phyloP scores from a whole-genome alignment of 108 stramenopile species.

The Cyclotella sp. region DNA sequence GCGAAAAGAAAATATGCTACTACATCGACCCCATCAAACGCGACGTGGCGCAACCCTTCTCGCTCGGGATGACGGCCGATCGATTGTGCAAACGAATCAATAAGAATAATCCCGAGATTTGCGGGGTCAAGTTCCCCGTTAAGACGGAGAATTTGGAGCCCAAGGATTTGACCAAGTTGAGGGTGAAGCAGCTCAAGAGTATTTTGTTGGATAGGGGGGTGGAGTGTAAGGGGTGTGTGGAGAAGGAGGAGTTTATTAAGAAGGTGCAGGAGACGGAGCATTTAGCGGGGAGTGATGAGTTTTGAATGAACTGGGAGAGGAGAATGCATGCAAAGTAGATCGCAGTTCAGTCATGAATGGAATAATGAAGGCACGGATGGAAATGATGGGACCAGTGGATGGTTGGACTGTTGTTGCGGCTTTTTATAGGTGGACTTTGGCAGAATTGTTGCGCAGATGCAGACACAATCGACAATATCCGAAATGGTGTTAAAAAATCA shows the following conservation, averaged over 20 bases:
- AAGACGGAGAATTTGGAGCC: constrained; percentile 94
- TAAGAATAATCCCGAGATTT: constrained; percentile 90
- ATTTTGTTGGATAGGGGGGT: constrained; percentile 97
- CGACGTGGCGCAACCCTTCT: constrained; percentile 94
- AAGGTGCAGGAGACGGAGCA: constrained; percentile 95
- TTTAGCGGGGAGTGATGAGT: constrained; percentile 58
- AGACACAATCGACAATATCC: no score
- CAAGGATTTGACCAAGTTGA: constrained; percentile 93
- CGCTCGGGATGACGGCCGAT: constrained; percentile 91
- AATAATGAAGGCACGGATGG: no score
- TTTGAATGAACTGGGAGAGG: constrained; percentile 8
- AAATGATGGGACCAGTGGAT: no score
- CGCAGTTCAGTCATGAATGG: no score
- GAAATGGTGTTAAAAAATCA: no score
- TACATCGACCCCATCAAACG: constrained; percentile 98
- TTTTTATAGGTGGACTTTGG: no score
- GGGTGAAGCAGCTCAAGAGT: constrained; percentile 97
- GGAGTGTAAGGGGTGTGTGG: constrained; percentile 96
- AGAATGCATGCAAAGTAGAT: no score
- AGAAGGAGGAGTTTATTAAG: constrained; percentile 99
- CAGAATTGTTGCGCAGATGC: no score
- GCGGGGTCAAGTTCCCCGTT: constrained; percentile 93
- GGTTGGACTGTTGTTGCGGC: no score
- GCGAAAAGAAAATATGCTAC: constrained; percentile 98
- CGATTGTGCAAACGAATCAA: constrained; percentile 89